Evolutionary conservation across 257 asterid species (phyloP).

Genomic region (Penstemon davidsonii): DNA sequence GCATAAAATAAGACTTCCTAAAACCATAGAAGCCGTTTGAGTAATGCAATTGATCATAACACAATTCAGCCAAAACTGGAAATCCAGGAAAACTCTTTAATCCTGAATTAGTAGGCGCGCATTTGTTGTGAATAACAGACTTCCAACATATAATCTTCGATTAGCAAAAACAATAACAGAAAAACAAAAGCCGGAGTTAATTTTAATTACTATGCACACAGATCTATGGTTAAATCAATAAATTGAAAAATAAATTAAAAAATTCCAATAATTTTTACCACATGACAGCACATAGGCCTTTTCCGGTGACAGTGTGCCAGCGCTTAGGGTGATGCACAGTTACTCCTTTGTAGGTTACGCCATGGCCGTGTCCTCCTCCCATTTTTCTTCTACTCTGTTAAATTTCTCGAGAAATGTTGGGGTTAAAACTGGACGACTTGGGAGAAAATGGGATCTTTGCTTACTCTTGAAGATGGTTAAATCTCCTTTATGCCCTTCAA

Average conservation of each 20-base stretch:
- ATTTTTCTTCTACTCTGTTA: conserved; percentile 28
- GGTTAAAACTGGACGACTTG: conserved; percentile 28
- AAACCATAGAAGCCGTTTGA: background rate
- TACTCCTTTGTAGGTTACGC: conserved; percentile 74
- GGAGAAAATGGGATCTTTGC: conserved; percentile 23
- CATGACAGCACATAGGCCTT: conserved; percentile 93
- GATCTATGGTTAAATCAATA: conserved; percentile 13
- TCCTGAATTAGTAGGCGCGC: too few species aligned
- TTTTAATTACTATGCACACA: conserved; percentile 5
- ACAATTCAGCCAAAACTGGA: conserved; percentile 8
- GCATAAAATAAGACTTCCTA: too few species aligned
- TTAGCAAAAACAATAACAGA: background rate
- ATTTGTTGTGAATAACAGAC: background rate
- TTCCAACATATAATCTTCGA: conserved; percentile 9
- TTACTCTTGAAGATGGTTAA: conserved; percentile 18
- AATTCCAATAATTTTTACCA: conserved; percentile 47
- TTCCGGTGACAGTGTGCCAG: conserved; percentile 90
- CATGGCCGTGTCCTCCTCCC: conserved; percentile 74
- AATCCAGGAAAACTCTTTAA: background rate
- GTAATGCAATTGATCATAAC: background rate
- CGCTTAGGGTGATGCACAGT: conserved; percentile 82
- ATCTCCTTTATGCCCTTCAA: conserved; percentile 18
- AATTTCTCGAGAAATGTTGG: conserved; percentile 16
- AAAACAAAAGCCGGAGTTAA: background rate
- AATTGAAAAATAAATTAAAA: background rate